Evolutionary conservation across 768 basidiomycete species (phyloP).

Genomic region (Mrakia blollopis): DNA sequence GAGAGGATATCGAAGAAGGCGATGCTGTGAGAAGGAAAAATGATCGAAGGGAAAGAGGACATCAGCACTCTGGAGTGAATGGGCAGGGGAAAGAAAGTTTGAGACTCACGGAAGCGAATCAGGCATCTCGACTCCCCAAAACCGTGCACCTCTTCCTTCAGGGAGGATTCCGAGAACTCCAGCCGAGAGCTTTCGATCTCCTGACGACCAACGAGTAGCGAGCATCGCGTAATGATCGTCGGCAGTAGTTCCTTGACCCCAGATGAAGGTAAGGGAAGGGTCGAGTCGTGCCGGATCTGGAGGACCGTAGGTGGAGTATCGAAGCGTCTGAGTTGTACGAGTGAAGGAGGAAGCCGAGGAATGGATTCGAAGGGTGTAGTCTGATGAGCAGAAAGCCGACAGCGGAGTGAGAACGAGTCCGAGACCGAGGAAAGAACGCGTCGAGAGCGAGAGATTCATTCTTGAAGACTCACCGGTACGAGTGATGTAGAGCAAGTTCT

Average conservation of each 20-base stretch:
- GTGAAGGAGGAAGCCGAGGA: constrained; percentile 49
- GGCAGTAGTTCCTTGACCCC: constrained; percentile 1
- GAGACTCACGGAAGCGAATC: neutral
- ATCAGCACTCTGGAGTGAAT: constrained; percentile 30
- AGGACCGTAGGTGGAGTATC: constrained; percentile 87
- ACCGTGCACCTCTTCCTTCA: neutral
- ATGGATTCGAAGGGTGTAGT: constrained; percentile 84
- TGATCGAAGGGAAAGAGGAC: neutral
- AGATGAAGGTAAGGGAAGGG: constrained; percentile 11
- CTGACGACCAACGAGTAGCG: constrained; percentile 2
- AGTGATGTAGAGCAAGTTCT: constrained; percentile 56
- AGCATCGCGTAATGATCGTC: constrained; percentile 20
- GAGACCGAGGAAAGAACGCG: neutral
- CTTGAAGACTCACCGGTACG: constrained; percentile 56
- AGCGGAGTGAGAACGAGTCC: neutral
- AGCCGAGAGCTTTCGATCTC: neutral
- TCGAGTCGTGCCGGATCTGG: constrained; percentile 12
- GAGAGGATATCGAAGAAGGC: constrained; percentile 44
- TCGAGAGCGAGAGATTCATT: neutral
- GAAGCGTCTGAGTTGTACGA: constrained; percentile 66
- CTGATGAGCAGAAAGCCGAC: constrained; percentile 47
- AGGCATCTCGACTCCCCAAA: constrained; percentile 1
- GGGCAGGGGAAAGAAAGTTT: neutral
- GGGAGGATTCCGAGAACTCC: neutral
- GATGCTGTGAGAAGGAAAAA: constrained; percentile 30